phyloP scores from a whole-genome alignment of 495 filamentous ascomycete species.

The Tirmania nivea region DNA sequence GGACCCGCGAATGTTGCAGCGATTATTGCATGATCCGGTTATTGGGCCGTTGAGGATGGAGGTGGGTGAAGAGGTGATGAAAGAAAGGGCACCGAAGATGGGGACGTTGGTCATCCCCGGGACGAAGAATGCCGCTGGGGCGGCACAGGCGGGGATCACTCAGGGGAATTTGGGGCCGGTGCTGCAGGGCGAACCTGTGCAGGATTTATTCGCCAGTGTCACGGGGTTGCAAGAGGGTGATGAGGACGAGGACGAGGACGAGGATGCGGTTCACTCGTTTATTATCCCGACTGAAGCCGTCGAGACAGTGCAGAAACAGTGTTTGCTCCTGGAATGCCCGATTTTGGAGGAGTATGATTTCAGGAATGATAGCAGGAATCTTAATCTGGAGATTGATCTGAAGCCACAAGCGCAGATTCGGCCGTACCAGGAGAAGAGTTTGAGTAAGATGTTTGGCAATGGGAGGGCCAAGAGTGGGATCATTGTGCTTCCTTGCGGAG shows the following conservation, averaged over 20 bases:
- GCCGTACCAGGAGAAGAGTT: conserved; percentile 84
- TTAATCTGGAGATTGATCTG: conserved; percentile 79
- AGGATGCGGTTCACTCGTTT: conserved; percentile 82
- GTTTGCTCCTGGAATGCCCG: conserved; percentile 65
- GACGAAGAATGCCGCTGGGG: conserved; percentile 76
- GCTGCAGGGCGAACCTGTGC: conserved; percentile 19
- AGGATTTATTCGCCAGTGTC: conserved; percentile 36
- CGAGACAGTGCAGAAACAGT: conserved; percentile 72
- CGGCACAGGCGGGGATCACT: conserved; percentile 37
- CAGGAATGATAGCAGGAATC: conserved; percentile 73
- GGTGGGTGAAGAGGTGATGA: conserved; percentile 43
- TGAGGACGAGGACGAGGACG: conserved; percentile 76
- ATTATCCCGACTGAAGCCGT: conserved; percentile 60
- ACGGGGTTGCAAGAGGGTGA: conserved; percentile 36
- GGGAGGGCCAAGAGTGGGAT: conserved; percentile 91
- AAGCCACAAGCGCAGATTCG: conserved; percentile 67
- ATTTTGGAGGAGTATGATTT: conserved; percentile 96
- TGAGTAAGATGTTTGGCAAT: conserved; percentile 99
- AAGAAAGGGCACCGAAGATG: conserved; percentile 65
- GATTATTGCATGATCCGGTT: conserved; percentile 49
- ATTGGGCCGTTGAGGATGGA: conserved; percentile 42
- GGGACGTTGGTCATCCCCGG: conserved; percentile 83
- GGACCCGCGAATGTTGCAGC: conserved; percentile 66
- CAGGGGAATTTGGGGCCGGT: conserved; percentile 20
- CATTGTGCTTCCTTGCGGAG: conserved; percentile 90